Conservation (phyloP, 768 basidiomycete species). For the Boletellus sp. region DNA sequence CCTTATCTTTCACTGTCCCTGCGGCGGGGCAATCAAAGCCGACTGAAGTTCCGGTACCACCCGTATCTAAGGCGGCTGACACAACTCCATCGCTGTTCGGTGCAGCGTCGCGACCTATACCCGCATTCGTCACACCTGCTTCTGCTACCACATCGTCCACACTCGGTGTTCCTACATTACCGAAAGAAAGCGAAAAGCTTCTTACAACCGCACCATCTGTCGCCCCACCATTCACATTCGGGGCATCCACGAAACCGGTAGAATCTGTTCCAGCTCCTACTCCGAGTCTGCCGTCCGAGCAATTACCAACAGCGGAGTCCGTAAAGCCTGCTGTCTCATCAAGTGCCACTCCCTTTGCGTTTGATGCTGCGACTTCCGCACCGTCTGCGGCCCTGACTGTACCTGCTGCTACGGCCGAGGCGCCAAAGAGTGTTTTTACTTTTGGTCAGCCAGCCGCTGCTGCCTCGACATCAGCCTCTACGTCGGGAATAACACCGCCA, state of each 20-base stretch:
- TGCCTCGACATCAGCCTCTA: constrained; percentile 6
- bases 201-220: constrained; percentile 4
- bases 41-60: neutral
- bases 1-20: constrained; percentile 22
- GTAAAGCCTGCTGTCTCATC: constrained; percentile 6
- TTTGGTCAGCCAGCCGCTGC: constrained; percentile 28
- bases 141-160: constrained; percentile 1
- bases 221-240: constrained; percentile 29
- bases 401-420: constrained; percentile 17
- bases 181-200: constrained; percentile 20
- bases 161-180: constrained; percentile 4
- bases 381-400: constrained; percentile 3
- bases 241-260: constrained; percentile 18
- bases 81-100: constrained; percentile 10
- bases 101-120: constrained; percentile 4
- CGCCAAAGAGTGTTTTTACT: constrained; percentile 32
- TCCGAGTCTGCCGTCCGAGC: constrained; percentile 7
- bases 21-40: constrained; percentile 13
- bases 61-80: constrained; percentile 6
- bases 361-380: constrained; percentile 20
- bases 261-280: constrained; percentile 15
- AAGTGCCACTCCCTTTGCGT: constrained; percentile 21
- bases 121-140: constrained; percentile 4
- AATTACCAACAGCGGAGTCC: constrained; percentile 4
- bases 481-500: constrained; percentile 6